phyloP scores from a whole-genome alignment of 208 protist genomes.

The Leishmania martiniquensis region DNA sequence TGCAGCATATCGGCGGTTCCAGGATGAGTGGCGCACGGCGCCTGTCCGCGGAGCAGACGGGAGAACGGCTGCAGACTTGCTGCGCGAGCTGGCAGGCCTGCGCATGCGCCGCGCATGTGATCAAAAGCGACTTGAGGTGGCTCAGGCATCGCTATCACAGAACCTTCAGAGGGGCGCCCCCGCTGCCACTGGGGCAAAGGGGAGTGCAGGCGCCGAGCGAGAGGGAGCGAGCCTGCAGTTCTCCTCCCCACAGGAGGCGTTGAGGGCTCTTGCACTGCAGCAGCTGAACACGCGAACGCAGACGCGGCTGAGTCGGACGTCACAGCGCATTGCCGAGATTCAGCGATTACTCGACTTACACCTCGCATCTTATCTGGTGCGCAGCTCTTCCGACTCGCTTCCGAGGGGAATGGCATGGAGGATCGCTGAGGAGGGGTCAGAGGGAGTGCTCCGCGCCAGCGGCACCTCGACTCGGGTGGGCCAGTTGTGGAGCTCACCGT shows the following conservation, averaged over 20 bases:
- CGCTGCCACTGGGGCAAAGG: not conserved
- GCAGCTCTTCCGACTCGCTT: not conserved
- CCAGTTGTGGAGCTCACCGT: constrained; percentile 30
- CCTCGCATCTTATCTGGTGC: constrained; percentile 4
- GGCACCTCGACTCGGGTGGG: not conserved
- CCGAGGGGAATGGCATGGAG: not conserved
- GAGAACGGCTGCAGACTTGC: constrained; percentile 20
- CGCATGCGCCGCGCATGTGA: constrained; percentile 41
- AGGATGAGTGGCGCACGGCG: constrained; percentile 25
- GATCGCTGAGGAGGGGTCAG: constrained; percentile 4
- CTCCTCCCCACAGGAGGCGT: constrained; percentile 13
- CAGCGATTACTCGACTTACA: constrained; percentile 31
- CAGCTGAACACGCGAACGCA: constrained; percentile 18
- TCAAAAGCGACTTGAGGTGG: constrained; percentile 20
- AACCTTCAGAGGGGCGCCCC: not conserved
- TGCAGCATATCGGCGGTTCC: not conserved
- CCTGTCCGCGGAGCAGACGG: constrained; percentile 15
- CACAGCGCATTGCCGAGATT: constrained; percentile 40
- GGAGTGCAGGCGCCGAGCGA: not conserved
- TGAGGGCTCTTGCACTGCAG: constrained; percentile 19
- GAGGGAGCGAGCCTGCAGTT: constrained; percentile 10
- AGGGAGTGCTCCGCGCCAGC: constrained; percentile 14
- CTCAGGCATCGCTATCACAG: constrained; percentile 8
- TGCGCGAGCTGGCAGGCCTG: constrained; percentile 30
- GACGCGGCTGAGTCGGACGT: constrained; percentile 23